Evolutionary conservation across 257 asterid species (phyloP).

Genomic region (Buddleja alternifolia): DNA sequence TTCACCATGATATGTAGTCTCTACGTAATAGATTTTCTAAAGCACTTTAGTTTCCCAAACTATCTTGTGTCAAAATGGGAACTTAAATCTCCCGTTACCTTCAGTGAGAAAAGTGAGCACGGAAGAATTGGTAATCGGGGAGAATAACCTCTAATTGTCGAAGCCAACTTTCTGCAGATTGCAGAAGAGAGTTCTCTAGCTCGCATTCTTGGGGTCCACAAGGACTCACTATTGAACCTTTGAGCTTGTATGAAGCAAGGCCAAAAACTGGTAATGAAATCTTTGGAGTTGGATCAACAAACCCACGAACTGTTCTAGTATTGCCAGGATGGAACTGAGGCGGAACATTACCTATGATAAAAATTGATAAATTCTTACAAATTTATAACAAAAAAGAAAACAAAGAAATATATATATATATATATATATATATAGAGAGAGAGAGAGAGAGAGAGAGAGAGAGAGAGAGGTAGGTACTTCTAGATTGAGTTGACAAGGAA

Average conservation of each 20-base stretch:
- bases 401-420: neutral
- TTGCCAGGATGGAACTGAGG: no score
- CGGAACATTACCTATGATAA: no score
- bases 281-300: slow-evolving; percentile 30
- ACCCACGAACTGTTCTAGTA: slow-evolving; percentile 23
- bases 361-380: no score
- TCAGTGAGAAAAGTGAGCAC: no score
- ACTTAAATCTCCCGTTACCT: no score
- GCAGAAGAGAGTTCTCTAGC: slow-evolving; percentile 44
- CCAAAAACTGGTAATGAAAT: slow-evolving; percentile 58
- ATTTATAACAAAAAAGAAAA: no score
- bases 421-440: no score
- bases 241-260: slow-evolving; percentile 59
- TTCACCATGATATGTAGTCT: no score
- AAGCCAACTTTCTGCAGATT: slow-evolving; percentile 60
- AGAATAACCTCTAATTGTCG: slow-evolving; percentile 48
- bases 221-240: slow-evolving; percentile 45
- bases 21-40: no score
- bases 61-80: no score
- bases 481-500: slow-evolving; percentile 50
- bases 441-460: neutral
- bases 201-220: slow-evolving; percentile 41
- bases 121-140: slow-evolving; percentile 56
- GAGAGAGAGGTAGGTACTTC: slow-evolving; percentile 36
- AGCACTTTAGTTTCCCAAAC: no score